Evolutionary conservation across 345 rosid genomes (phyloP), one percentile per base, ranked within the genome.

Genomic region (Nasturtium officinale): DNA sequence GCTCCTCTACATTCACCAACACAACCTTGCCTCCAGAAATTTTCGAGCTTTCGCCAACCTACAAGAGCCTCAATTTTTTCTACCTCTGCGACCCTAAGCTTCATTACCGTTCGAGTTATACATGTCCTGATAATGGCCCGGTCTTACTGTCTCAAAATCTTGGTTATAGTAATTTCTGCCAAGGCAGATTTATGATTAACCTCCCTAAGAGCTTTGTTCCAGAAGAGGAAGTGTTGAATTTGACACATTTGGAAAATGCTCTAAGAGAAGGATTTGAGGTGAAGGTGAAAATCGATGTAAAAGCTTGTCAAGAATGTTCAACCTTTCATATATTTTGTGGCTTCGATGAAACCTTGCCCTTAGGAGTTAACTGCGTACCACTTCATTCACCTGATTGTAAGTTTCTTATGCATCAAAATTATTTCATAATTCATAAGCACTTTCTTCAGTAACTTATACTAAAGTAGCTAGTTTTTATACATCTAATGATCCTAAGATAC

Each of bases 201-300:
- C 67, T 82, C 52, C 69, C 67, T 20, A 3, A 0, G 9, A 23
- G 57, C 5, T 35, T 66, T 0, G 9, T 10, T 21, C 0, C 28
- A 18, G 2, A 38, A 2, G 5, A 42, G 25, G 10, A 3, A 9
- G 9, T 5, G 0, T 3, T 18, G 12, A 28, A 32, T 29, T 0
- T 28, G 1, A 9, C 9, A 1, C 5, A 1, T 8, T 10, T 64
- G 38, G 69, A 63, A 68, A 13, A 17, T 54, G 60, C 20, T 23
- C 3, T 76, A 29, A 12, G 9, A 28, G 2, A 18, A 56, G 87
- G 82, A 7, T 80, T 85, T 40, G 74, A 80, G 66, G 79, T 82
- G 47, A 53, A 30, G 40, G 42, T 80, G 78, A 72, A 32, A 53
- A 16, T 70, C 23, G 23, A 72, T 13, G 17, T 9, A 1, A 1